Conservation (phyloP, 2,329 filamentous ascomycete species). For the Lecanicillium sp. region DNA sequence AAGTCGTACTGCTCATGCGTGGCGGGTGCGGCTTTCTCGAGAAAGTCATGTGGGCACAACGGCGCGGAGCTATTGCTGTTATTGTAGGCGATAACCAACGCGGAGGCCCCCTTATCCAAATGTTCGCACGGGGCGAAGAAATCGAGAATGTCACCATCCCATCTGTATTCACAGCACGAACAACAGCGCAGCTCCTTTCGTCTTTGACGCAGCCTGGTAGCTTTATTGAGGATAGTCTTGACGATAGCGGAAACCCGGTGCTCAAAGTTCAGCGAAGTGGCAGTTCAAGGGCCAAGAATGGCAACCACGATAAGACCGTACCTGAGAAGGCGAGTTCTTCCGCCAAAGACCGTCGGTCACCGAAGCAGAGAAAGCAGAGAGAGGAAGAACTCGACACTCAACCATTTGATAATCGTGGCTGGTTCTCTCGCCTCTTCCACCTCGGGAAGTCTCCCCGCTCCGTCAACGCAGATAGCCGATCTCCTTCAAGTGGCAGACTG, state of each 20-base stretch:
- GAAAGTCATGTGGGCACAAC: slow-evolving; percentile 95
- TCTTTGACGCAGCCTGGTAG: slow-evolving; percentile 70
- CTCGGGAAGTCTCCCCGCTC: slow-evolving; percentile 22
- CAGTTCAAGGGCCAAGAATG: not conserved
- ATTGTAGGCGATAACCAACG: slow-evolving; percentile 92
- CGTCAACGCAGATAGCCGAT: slow-evolving; percentile 48
- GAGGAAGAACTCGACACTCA: slow-evolving; percentile 11
- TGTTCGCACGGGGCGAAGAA: slow-evolving; percentile 90
- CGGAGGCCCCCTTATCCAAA: slow-evolving; percentile 84
- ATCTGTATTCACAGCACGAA: slow-evolving; percentile 89
- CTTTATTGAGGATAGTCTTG: slow-evolving; percentile 51
- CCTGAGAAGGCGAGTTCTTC: slow-evolving; percentile 25
- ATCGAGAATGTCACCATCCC: slow-evolving; percentile 93
- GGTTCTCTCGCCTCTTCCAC: slow-evolving; percentile 37
- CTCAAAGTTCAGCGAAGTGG: slow-evolving; percentile 43
- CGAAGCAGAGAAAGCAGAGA: slow-evolving; percentile 14
- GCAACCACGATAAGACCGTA: slow-evolving; percentile 18
- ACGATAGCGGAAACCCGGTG: slow-evolving; percentile 51
- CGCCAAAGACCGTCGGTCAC: slow-evolving; percentile 17
- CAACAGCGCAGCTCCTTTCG: slow-evolving; percentile 86
- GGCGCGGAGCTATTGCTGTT: slow-evolving; percentile 78
- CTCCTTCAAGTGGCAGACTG: slow-evolving; percentile 64
- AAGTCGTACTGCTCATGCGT: slow-evolving; percentile 82
- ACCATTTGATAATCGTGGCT: slow-evolving; percentile 20
- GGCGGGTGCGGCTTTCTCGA: slow-evolving; percentile 95